Base-by-base conservation (phyloP, 306 rosid genomes). In the Citrullus amarus region DNA sequence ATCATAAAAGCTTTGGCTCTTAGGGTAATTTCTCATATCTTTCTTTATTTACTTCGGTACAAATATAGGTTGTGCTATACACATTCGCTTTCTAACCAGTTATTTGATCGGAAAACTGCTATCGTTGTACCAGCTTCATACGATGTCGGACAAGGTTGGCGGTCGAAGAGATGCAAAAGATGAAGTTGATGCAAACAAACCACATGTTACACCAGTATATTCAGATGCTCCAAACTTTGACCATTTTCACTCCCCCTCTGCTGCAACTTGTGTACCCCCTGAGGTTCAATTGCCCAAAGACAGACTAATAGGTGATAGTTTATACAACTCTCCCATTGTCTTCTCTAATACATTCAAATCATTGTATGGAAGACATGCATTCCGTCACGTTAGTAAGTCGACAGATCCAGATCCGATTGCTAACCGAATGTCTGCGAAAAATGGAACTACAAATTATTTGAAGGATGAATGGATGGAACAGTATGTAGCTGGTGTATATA, bases 391-490 rank as follows among this genome's bases (percentile, higher is more conserved):
- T 66, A 80, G 80, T 51, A 82, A 41, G 74, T 50, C 78, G 9
- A 62, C 32, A 75, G 86, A 82, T 62, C 6, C 69, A 72, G 85
- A 82, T 72, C 75, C 82, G 2, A 81, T 72, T 68, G 60, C 51
- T 60, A 28, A 72, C 57, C 36, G 43, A 44, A 76, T 80, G 79
- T 9, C 87, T 38, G 86, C 61, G n/a, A 77, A 80, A 58, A 86
- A 83, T 61, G 87, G 68, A 78, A 82, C 72, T 15, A 72, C 85
- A 44, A 66, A 71, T 72, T 51, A 5, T 43, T 76, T 74, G 78
- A 87, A 87, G 77, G 84, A 6, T 10, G 95, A 93, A 85, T 91
- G 92, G 93, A 89, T 88, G 22, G 95, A 88, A 75, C 91, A 91
- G 77, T 86, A 84, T 83, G 92, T 88, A 72, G 84, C 89, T 28